These are phyloP conservation scores for Linum lewisii DNA, from an alignment of 345 rosid species.

Conservation along the genomic window DNA sequence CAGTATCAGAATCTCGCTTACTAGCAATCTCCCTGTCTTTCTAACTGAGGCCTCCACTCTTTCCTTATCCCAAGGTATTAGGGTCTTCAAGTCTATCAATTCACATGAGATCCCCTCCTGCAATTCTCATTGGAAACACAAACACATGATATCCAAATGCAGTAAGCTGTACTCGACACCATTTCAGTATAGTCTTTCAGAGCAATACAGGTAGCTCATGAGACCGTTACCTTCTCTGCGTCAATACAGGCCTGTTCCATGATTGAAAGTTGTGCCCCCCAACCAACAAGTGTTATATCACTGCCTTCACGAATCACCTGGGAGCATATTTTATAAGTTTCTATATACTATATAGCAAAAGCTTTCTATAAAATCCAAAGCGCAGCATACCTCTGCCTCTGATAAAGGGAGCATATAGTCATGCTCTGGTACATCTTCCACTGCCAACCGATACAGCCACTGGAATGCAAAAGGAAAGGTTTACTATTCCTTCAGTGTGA, in stretches of 20 bases:
- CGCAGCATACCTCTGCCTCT: conserved; percentile 60
- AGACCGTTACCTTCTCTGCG: conserved; percentile 49
- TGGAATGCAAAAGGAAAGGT: conserved; percentile 19
- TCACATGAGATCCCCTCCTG: conserved; percentile 96
- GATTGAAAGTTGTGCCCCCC: conserved; percentile 88
- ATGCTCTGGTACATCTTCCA: conserved; percentile 80
- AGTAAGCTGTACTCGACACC: too few species aligned
- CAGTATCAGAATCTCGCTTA: conserved; percentile 29
- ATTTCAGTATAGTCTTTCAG: too few species aligned
- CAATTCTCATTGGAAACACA: too few species aligned
- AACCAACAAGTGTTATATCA: conserved; percentile 84
- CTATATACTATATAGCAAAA: conserved; percentile 11
- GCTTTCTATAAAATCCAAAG: not conserved
- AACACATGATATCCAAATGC: too few species aligned
- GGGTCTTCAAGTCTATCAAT: conserved; percentile 72
- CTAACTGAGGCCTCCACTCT: too few species aligned
- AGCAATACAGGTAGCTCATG: not conserved
- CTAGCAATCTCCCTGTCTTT: conserved; percentile 82
- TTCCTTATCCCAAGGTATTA: conserved; percentile 91
- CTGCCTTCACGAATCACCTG: conserved; percentile 79
- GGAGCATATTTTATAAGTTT: conserved; percentile 7
- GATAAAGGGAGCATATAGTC: conserved; percentile 89
- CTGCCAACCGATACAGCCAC: conserved; percentile 89
- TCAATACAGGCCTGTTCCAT: conserved; percentile 82
- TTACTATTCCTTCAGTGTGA: conserved; percentile 10